These are phyloP conservation scores for Euphorbia lathyris DNA, from an alignment of 345 rosid genomes.

Conservation along the genomic window DNA sequence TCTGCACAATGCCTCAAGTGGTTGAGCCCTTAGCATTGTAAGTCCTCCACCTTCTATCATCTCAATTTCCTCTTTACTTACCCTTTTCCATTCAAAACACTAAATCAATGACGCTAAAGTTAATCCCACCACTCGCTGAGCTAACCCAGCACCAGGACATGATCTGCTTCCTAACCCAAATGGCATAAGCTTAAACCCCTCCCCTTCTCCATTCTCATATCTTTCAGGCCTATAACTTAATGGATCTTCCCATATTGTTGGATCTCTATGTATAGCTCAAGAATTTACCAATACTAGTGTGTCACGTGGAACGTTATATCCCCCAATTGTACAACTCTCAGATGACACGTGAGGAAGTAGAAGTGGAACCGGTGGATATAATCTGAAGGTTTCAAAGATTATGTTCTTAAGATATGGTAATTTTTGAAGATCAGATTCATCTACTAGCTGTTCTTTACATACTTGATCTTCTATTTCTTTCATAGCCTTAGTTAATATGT, in stretches of 20 bases:
- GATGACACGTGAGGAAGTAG: constrained; percentile 47
- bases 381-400: constrained; percentile 36
- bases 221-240: constrained; percentile 46
- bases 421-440: constrained; percentile 35
- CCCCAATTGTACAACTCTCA: constrained; percentile 36
- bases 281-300: constrained; percentile 43
- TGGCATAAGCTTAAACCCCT: constrained; percentile 5
- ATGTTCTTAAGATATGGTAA: constrained; percentile 39
- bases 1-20: constrained; percentile 16
- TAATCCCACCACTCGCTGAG: constrained; percentile 13
- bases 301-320: constrained; percentile 40
- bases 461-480: constrained; percentile 32
- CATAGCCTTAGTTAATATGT: constrained; percentile 26
- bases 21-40: constrained; percentile 7
- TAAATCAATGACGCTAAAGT: constrained; percentile 22
- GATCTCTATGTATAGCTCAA: constrained; percentile 59
- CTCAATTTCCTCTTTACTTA: constrained; percentile 5
- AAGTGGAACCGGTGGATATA: constrained; percentile 44
- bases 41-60: constrained; percentile 12
- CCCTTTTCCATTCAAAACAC: constrained; percentile 22
- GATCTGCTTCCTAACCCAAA: constrained; percentile 20
- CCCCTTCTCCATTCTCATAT: constrained; percentile 27
- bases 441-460: constrained; percentile 37
- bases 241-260: constrained; percentile 41
- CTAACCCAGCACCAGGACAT: constrained; percentile 21